Conservation (phyloP, 208 protist genomes). For the Trypanosoma avium region DNA sequence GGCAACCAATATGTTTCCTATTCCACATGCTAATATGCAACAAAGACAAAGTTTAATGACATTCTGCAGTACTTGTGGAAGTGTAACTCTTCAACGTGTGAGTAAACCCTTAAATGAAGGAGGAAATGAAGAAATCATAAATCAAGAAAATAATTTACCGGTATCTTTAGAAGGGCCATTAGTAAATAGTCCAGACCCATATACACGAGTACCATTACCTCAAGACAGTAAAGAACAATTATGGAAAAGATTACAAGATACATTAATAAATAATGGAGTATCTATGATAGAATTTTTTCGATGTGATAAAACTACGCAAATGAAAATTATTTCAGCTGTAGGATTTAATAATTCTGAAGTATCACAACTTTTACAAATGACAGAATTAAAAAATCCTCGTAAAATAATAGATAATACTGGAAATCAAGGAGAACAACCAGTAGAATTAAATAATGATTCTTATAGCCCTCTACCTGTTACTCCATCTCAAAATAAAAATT, state of each 20-base stretch:
- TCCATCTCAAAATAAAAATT: neutral
- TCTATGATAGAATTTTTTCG: slow-evolving; percentile 22
- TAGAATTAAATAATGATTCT: neutral
- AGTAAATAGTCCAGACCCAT: neutral
- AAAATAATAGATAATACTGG: neutral
- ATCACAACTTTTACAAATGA: slow-evolving; percentile 6
- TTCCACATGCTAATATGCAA: neutral
- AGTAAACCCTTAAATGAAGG: neutral
- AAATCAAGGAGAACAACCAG: neutral
- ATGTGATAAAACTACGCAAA: slow-evolving; percentile 10
- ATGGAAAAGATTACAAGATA: slow-evolving; percentile 18
- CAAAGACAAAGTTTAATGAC: slow-evolving; percentile 9
- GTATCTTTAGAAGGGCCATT: too few relatives aligned
- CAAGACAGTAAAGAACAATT: neutral
- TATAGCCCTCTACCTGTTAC: neutral
- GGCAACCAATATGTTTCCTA: slow-evolving; percentile 4
- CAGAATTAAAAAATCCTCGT: neutral
- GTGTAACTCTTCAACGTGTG: slow-evolving; percentile 14
- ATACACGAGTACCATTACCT: neutral
- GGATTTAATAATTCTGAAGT: slow-evolving; percentile 16
- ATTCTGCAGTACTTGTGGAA: slow-evolving; percentile 17
- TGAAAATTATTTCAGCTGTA: slow-evolving; percentile 6
- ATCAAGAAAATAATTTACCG: neutral
- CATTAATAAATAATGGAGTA: slow-evolving; percentile 16
- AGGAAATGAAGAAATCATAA: neutral